A percentile compares a stretch with the other conserved stretches of the same genome.
These are phyloP conservation scores for Quercus berberidifolia DNA, from an alignment of 306 rosid species.

Conservation along the genomic window DNA sequence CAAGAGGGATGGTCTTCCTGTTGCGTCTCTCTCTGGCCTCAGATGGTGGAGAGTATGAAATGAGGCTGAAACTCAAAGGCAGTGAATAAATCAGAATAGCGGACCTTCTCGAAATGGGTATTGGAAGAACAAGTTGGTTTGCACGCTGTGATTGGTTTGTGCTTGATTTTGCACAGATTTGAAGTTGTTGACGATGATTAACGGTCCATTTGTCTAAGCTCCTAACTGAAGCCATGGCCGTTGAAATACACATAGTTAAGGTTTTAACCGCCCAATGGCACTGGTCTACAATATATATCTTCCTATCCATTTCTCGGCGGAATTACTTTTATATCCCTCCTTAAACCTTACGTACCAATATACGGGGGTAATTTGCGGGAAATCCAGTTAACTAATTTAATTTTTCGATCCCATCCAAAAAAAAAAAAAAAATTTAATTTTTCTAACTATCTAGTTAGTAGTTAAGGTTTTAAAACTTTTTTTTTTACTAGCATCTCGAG, in stretches of 20 bases:
- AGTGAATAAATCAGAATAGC: conserved; percentile 54
- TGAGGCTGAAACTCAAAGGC: conserved; percentile 33
- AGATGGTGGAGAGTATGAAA: conserved; percentile 31
- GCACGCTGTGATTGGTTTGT: conserved; percentile 3
- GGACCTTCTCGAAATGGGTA: conserved; percentile 60
- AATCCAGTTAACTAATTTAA: no score
- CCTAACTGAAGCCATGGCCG: conserved; percentile 1
- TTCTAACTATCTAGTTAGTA: no score
- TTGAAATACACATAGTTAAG: not conserved
- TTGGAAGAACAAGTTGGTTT: conserved; percentile 6
- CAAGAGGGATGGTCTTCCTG: conserved; percentile 59
- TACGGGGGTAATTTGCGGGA: no score
- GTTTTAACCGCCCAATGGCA: not conserved
- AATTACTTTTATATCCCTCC: not conserved
- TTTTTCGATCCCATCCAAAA: no score
- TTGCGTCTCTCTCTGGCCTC: conserved; percentile 75
- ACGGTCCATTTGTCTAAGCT: conserved; percentile 1
- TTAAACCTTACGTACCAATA: no score
- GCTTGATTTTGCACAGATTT: not conserved
- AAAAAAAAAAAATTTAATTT: no score
- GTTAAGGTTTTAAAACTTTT: no score
- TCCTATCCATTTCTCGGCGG: not conserved
- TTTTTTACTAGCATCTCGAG: no score
- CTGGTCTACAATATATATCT: not conserved
- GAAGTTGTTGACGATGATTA: not conserved